Base-by-base conservation (phyloP, 805 yeast species). In the Wickerhamia fluorescens region DNA sequence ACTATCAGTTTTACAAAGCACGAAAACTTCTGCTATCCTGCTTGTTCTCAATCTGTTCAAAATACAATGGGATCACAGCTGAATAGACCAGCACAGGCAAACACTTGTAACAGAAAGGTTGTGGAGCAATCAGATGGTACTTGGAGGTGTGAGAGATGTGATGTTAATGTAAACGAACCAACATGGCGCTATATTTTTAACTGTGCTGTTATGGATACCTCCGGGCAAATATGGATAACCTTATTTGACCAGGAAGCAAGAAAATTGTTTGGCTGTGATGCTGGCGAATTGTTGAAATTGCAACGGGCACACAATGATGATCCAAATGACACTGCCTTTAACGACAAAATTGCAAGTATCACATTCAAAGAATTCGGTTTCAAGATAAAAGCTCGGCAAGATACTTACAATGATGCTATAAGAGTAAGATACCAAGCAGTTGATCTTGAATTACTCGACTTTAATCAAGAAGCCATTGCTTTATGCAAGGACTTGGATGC, bases 121-220 rank as follows among this genome's bases (percentile, higher is more conserved):
- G 61, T 81, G 24, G 84, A 84, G 47, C 66, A 73, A 18, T 79
- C 74, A 47, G 63, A 57, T 38, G 85, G 81, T 9, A 65, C 78
- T 11, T 88, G 95, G 95, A 75, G 94, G 54, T 92, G 98, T 65
- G 97, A 88, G 52, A 81, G 80, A 53, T 88, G 97, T 68, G 79
- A 84, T 45, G 63, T 71, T 32, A 72, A 71, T 37, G 78, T 73
- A 48, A 65, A 70, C 2, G 68, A 66, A 26, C 96, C 97, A 12
- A 61, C 68, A 27, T 78, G 83, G 61, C 73, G 97, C 53, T 92
- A 83, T 44, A 76, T 87, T 30, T 54, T 89, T 43, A 78, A 80
- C n/a, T 53, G 76, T 25, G 73, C 85, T 3, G 71, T 87, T n/a
- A 68, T 77, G 46, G 98, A 92, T 54, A 65, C 67, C 41, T 71